Evolutionary conservation across 176 grass and related monocot genomes (phyloP), one percentile per base, ranked within the genome.

Genomic region (Juncus inflexus): DNA sequence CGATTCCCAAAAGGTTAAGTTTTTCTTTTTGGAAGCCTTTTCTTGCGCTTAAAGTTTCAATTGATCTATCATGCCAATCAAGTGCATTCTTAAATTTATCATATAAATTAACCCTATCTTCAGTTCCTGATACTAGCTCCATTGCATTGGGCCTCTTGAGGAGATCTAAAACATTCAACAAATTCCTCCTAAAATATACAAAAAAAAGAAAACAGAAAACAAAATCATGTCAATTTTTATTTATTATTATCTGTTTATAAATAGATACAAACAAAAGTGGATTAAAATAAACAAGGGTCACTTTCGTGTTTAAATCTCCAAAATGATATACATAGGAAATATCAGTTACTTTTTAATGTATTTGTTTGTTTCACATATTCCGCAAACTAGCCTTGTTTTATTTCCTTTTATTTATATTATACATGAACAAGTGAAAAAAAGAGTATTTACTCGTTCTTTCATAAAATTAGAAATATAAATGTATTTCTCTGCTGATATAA

Each of bases 161-260:
- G 59, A 92, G 91, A 76, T 89, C 82, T 66, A 99, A 76, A 67
- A 99, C 94, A 60, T 90, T 99, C 64, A 99, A 77, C 75, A 92
- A 78, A 81, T 96, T 96, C 12, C 92, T 88, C 64, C 87, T 96
- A 79, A 61, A 28, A 79, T 4, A 58, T 7, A 40, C 41, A 54
- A 40, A 14, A 66, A 45, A 16, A 43, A 51, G 43, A 47, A 47
- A 47, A 28, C 0, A 28, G 19, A 28, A 28, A 28, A 28, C 19
- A 35, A 41, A 42, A 7, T 35, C 5, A 3, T n/a, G 61, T 52
- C 50, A 67, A 40, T 54, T 13, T 57, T 13, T 13, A 57, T 57
- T 13, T 57, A 57, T 57, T 11, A 13, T 11, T 57, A 57, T 57
- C 7, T 28, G 19, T 28, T 28, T 28, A 28, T 28, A 28, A 1